Conservation (phyloP, 176 grass and related monocot species). For the Aegilops bicornis region DNA sequence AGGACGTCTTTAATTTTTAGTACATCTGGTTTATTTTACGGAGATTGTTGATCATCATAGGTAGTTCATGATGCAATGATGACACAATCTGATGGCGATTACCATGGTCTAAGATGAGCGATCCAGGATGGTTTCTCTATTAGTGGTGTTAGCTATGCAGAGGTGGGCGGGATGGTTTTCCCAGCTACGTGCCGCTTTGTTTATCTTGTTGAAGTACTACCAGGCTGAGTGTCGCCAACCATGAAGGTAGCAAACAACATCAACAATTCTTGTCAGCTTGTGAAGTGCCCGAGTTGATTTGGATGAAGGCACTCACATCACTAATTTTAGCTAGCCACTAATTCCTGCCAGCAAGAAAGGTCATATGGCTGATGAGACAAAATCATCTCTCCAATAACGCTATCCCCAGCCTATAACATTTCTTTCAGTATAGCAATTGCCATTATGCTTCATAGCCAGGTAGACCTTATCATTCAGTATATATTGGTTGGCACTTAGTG, state of each 20-base stretch:
- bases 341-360: slow-evolving; percentile 14
- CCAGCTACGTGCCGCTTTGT: background rate
- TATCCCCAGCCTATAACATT: background rate
- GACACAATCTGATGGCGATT: background rate
- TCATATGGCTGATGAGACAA: slow-evolving; percentile 11
- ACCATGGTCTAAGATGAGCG: background rate
- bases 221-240: background rate
- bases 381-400: slow-evolving; percentile 15
- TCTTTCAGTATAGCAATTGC: background rate
- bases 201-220: background rate
- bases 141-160: background rate
- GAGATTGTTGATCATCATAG: background rate
- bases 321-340: background rate
- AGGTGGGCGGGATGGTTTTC: background rate
- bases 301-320: background rate
- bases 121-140: background rate
- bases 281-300: background rate
- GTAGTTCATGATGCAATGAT: background rate
- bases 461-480: slow-evolving; percentile 14
- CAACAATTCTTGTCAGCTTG: background rate
- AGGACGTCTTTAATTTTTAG: background rate
- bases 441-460: background rate
- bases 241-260: background rate
- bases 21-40: background rate
- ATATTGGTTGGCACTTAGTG: background rate